Evolutionary conservation across 208 protist genomes (phyloP).

Genomic region (Angomonas desouzai): DNA sequence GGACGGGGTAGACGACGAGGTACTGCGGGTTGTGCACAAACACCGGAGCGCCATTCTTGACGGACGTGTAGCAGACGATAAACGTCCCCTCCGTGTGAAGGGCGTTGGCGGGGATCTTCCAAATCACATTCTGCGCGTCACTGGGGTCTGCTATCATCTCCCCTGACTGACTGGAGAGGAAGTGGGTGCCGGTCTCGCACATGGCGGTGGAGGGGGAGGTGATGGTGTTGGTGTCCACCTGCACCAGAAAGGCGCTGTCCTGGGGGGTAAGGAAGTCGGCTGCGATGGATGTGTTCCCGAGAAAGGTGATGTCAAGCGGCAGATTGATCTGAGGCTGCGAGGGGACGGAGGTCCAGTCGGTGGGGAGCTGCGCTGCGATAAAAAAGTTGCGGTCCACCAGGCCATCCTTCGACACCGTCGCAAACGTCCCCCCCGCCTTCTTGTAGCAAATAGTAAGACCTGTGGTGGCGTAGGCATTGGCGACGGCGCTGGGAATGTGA

Average conservation of each 20-base stretch:
- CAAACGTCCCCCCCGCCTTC: conserved; percentile 50
- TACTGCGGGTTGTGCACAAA: conserved; percentile 47
- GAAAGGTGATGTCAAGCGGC: conserved; percentile 62
- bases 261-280: conserved; percentile 35
- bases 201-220: conserved; percentile 11
- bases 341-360: conserved; percentile 43
- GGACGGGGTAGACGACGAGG: conserved; percentile 51
- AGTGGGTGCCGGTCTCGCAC: conserved; percentile 6
- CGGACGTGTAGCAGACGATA: conserved; percentile 73
- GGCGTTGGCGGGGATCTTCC: conserved; percentile 44
- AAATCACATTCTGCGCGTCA: conserved; percentile 47
- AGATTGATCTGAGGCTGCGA: conserved; percentile 43
- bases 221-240: conserved; percentile 11
- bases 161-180: conserved; percentile 2
- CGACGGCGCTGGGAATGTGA: conserved; percentile 8
- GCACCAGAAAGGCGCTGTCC: conserved; percentile 69
- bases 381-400: conserved; percentile 54
- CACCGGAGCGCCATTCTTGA: conserved; percentile 43
- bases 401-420: conserved; percentile 46
- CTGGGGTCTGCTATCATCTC: conserved; percentile 18
- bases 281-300: conserved; percentile 19
- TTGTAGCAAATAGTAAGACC: conserved; percentile 74
- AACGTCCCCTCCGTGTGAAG: conserved; percentile 40
- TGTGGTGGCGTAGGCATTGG: neutral
- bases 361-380: conserved; percentile 39